A percentile compares a stretch with the other conserved stretches of the same genome.
Evolutionary conservation across 2,329 filamentous ascomycete genomes (phyloP).

Genomic region (Celoporthe dispersa): DNA sequence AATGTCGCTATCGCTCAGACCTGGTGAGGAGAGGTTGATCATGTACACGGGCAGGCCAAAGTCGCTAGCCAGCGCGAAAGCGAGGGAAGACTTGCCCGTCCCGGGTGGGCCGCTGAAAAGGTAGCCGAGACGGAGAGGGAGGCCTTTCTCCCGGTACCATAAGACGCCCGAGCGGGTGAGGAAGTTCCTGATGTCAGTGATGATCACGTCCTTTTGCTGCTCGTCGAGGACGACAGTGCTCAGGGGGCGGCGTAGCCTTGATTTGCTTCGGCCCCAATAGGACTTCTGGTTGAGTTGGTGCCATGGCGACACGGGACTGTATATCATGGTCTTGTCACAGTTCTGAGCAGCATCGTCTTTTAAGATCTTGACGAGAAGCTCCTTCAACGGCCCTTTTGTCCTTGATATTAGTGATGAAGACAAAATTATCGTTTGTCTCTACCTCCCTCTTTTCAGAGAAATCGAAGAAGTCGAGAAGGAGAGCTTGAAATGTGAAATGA

Average conservation of each 20-base stretch:
- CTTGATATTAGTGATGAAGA: background rate
- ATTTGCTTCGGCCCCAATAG: conserved; percentile 7
- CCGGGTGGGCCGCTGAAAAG: conserved; percentile 28
- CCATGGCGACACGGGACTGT: background rate
- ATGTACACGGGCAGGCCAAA: conserved; percentile 27
- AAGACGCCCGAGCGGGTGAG: conserved; percentile 19
- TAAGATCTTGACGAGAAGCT: conserved; percentile 22
- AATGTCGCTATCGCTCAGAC: conserved; percentile 19
- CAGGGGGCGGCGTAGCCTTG: conserved; percentile 14
- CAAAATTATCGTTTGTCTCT: background rate
- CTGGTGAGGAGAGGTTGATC: conserved; percentile 22
- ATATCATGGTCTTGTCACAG: conserved; percentile 21
- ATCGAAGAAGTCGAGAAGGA: background rate
- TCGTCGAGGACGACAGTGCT: conserved; percentile 22
- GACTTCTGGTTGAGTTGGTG: background rate
- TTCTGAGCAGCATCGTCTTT: conserved; percentile 21
- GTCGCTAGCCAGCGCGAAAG: conserved; percentile 24
- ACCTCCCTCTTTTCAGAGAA: too few relatives aligned
- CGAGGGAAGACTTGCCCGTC: conserved; percentile 25
- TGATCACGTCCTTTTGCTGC: conserved; percentile 20
- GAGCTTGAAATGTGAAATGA: background rate
- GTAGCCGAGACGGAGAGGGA: conserved; percentile 27
- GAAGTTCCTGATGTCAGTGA: conserved; percentile 24
- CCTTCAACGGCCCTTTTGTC: conserved; percentile 14
- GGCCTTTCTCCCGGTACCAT: conserved; percentile 27